Base-by-base conservation (phyloP, 1,284 basidiomycete species). In the Trichosporon sp. region DNA sequence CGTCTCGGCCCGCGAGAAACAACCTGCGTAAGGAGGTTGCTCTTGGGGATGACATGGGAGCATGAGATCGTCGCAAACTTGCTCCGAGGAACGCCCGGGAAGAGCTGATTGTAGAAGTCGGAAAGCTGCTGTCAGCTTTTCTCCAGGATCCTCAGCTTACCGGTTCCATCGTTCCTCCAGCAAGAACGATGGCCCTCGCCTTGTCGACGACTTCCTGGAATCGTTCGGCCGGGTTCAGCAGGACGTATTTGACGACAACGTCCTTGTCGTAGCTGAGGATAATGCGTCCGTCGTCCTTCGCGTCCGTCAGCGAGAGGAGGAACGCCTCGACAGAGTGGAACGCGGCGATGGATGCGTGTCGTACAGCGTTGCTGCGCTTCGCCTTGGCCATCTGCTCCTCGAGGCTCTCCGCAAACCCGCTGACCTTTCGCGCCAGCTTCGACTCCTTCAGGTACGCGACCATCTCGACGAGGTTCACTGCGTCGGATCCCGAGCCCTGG, bases 121-220 rank as follows among this genome's bases (percentile, higher is more conserved):
- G 91, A 89, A 62, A 98, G 90, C 93, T 96, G 75, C 0, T n/a
- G 27, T 65, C 15, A 70, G 9, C n/a, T 12, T 1, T 8, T 13
- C 13, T 44, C 5, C 6, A 13, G 1, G 4, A n/a, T 18, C 6
- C 0, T 3, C 6, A 13, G 74, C 85, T 68, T 75, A 95, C 92
- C 8, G 96, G 96, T 47, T 93, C 94, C 96, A 99, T 98, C 0
- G 96, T 99, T 1, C 96, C 96, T 9, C 96, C 96, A 0, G 95
- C 95, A 15, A 99, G 85, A 27, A 99, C 85, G 8, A 99, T 89
- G 1, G 91, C 88, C 38, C 93, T 85, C 0, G 95, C 93, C 62
- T 87, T 85, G 27, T 92, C 88, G 1, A 94, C 88, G 1, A 99
- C 87, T 35, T 92, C 90, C 65, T 86, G 85, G 80, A 99, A 99